Evolutionary conservation across 345 rosid genomes (phyloP), one percentile per base, ranked within the genome.

Genomic region (Populus pruinosa): DNA sequence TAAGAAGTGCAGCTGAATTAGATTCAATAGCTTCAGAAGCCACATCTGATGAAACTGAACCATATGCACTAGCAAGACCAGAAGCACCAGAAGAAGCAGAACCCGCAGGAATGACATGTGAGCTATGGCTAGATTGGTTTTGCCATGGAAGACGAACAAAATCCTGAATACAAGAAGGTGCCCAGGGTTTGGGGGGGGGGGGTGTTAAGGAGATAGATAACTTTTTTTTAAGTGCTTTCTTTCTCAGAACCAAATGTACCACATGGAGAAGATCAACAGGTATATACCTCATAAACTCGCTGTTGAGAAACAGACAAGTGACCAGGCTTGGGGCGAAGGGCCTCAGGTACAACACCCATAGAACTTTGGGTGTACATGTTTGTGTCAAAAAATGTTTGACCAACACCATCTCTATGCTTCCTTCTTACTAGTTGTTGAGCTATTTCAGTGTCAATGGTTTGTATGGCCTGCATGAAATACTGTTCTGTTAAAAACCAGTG

Each of bases 81-180:
- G 83, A 72, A 69, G 87, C 91, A 44, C 76, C 83, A 73, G 97
- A 83, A 69, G 93, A 85, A 80, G 87, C 69, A 79, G 89, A 78
- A 55, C 90, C 86, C 27, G 86, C 79, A 61, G 96, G 86, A 72
- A 88, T 35, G 39, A 90, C 73, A 83, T 89, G 90, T 29, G 97
- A 81, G 33, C 83, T 85, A 80, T 89, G 95, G 82, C 80, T 84
- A 59, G 98, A 91, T 74, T 91, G 99, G 74, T 88, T 96, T 88
- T 93, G 98, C 98, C 89, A 93, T 47, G 98, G 99, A 87, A 92
- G 93, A 82, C 96, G 91, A 84, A 93, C 93, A 79, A 96, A 96
- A 79, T 96, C 99, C 99, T 96, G 84, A 73, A 86, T 12, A 84
- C 36, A 65, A 33, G 35, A 67, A 61, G 39, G 36, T 64, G 2